These are phyloP conservation scores for Mycena indigotica DNA, from an alignment of 768 basidiomycete genomes.

Conservation along the genomic window DNA sequence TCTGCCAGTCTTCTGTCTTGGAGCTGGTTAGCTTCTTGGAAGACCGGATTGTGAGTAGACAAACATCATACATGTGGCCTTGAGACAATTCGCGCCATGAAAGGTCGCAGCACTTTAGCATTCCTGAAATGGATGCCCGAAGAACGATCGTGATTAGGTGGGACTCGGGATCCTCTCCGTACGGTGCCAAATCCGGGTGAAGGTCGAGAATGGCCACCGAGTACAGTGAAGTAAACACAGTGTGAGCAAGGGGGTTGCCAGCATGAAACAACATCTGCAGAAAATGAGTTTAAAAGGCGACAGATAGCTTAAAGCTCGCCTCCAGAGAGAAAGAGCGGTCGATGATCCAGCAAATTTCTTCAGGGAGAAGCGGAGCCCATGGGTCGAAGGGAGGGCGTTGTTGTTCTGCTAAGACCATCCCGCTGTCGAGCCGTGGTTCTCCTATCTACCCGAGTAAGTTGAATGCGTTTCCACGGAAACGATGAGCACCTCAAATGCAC, in stretches of 20 bases:
- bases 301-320: conserved; percentile 44
- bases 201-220: conserved; percentile 65
- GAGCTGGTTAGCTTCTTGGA: conserved; percentile 12
- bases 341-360: conserved; percentile 88
- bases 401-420: conserved; percentile 53
- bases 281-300: conserved; percentile 11
- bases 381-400: conserved; percentile 61
- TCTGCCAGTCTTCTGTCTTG: conserved; percentile 86
- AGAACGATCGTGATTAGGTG: conserved; percentile 72
- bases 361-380: conserved; percentile 60
- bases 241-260: conserved; percentile 84
- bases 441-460: conserved; percentile 62
- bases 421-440: conserved; percentile 87
- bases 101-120: conserved; percentile 81
- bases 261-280: conserved; percentile 84
- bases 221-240: conserved; percentile 78
- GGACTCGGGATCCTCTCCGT: conserved; percentile 37
- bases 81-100: conserved; percentile 81
- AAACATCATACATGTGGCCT: conserved; percentile 75
- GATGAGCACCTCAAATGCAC: conserved; percentile 75
- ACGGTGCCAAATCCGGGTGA: conserved; percentile 53
- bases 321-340: conserved; percentile 79
- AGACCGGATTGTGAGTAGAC: conserved; percentile 32
- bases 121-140: conserved; percentile 62
- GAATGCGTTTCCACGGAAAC: conserved; percentile 7